Evolutionary conservation across 139 green algal species (phyloP).

Genomic region (Chlamydomonas incerta): DNA sequence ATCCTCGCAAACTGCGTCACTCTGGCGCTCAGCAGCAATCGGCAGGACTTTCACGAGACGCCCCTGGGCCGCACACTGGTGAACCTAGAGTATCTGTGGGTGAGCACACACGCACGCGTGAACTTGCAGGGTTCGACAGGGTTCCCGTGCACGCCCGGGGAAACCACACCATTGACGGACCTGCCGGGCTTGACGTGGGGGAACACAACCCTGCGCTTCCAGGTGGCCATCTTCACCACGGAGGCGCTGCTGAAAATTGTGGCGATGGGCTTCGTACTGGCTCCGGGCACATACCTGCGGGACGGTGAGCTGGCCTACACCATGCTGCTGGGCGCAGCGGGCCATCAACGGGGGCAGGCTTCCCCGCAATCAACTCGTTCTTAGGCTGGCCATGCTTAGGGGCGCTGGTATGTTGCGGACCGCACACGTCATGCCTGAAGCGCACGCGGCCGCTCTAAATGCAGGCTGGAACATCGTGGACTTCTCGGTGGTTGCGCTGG

Average conservation of each 20-base stretch:
- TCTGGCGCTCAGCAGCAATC: conserved; percentile 23
- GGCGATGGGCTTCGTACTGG: conserved; percentile 46
- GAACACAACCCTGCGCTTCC: background rate
- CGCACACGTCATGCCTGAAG: no score
- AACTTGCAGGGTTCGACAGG: no score
- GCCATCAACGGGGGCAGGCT: no score
- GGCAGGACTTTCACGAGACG: background rate
- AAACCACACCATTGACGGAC: no score
- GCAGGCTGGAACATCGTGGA: conserved; percentile 79
- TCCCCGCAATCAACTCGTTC: no score
- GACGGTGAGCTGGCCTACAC: conserved; percentile 50
- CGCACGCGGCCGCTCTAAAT: no score
- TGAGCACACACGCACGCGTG: background rate
- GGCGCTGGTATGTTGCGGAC: no score
- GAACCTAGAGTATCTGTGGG: conserved; percentile 30
- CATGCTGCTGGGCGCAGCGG: no score
- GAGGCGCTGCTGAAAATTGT: conserved; percentile 55
- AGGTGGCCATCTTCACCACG: conserved; percentile 37
- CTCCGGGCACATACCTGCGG: conserved; percentile 62
- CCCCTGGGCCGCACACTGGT: background rate
- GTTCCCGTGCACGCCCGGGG: no score
- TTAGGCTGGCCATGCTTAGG: background rate
- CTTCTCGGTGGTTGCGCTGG: conserved; percentile 63
- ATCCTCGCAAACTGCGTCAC: conserved; percentile 48
- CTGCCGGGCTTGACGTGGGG: no score